phyloP scores from a whole-genome alignment of 805 yeast genomes.

The Ogataea pini region DNA sequence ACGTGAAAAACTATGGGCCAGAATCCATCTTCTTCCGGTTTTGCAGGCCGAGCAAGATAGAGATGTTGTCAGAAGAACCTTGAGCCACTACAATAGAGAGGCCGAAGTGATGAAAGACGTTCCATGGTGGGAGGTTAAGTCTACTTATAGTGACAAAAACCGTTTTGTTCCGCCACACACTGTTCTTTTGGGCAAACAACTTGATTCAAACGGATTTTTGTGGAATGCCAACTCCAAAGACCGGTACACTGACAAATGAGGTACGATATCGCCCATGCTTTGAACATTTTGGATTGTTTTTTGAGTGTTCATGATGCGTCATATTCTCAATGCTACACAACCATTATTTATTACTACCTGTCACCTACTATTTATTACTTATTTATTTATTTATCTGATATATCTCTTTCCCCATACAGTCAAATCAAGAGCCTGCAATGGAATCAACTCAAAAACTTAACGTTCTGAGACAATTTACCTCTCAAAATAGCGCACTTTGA shows the following conservation, averaged over 20 bases:
- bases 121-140: conserved; percentile 60
- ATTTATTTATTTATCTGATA: neutral
- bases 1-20: conserved; percentile 77
- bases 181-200: conserved; percentile 36
- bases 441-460: too few relatives aligned
- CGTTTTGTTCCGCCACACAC: conserved; percentile 41
- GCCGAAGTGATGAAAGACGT: conserved; percentile 63
- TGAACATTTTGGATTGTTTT: neutral
- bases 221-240: conserved; percentile 36
- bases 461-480: too few relatives aligned
- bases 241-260: conserved; percentile 21
- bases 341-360: conserved; percentile 12
- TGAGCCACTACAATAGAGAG: conserved; percentile 68
- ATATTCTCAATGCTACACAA: neutral
- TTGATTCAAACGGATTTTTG: conserved; percentile 32
- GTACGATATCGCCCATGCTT: neutral
- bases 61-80: conserved; percentile 68
- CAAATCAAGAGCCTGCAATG: too few relatives aligned
- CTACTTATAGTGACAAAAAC: conserved; percentile 36
- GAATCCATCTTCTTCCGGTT: conserved; percentile 70
- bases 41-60: conserved; percentile 83
- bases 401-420: neutral
- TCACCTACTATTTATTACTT: conserved; percentile 6
- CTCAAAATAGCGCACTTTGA: too few relatives aligned
- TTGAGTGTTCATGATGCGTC: too few relatives aligned